Conservation (phyloP, 352 stramenopile genomes). For the Blastocystis sp. region DNA sequence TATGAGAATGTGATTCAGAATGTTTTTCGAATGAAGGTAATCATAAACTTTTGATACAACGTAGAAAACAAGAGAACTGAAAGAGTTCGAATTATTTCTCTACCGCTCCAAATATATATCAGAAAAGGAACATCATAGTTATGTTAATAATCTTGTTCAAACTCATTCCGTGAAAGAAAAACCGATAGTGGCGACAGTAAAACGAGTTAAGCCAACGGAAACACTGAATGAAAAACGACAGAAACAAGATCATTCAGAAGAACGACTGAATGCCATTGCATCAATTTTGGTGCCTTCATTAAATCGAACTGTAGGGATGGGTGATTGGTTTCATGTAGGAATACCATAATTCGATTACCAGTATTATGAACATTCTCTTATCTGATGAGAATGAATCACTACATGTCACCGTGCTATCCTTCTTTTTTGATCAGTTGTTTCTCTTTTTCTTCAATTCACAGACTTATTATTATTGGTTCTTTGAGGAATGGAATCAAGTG, state of each 20-base stretch:
- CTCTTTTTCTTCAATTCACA: background rate
- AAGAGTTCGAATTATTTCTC: slow-evolving; percentile 41
- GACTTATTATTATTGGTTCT: background rate
- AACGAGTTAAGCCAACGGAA: background rate
- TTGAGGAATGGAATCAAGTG: background rate
- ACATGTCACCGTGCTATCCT: background rate
- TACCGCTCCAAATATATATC: slow-evolving; percentile 6
- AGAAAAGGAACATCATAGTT: slow-evolving; percentile 7
- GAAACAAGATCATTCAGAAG: background rate
- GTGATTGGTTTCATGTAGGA: background rate
- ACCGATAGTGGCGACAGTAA: background rate
- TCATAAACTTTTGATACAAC: background rate
- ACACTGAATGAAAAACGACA: background rate
- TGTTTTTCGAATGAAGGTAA: slow-evolving; percentile 25
- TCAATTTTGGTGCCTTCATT: background rate
- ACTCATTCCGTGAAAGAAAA: background rate
- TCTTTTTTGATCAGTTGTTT: background rate
- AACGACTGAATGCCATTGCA: background rate
- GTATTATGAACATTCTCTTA: background rate
- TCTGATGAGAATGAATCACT: background rate
- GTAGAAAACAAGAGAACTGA: slow-evolving; percentile 47
- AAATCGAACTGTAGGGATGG: background rate
- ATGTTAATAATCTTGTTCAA: background rate
- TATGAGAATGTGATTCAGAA: background rate
- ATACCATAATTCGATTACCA: background rate